Evolutionary conservation across 257 asterid genomes (phyloP).

Genomic region (Nicotiana attenuata): DNA sequence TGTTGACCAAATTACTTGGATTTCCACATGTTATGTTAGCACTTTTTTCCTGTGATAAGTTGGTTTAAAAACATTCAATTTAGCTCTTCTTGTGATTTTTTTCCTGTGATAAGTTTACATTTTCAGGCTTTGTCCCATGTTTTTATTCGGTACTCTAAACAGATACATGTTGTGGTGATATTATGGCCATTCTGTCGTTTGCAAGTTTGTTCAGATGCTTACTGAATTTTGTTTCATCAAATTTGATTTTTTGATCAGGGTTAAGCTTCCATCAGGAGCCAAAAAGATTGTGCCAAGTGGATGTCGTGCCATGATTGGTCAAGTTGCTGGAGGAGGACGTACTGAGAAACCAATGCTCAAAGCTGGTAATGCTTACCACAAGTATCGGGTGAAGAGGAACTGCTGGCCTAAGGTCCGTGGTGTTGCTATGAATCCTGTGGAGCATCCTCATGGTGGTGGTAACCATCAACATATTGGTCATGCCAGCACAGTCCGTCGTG

Average conservation of each 20-base stretch:
- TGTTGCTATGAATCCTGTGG: slow-evolving; percentile 57
- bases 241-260: not conserved
- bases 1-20: not conserved
- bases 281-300: slow-evolving; percentile 22
- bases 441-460: slow-evolving; percentile 78
- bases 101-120: no score
- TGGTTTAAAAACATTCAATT: no score
- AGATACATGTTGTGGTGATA: not conserved
- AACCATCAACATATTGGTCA: slow-evolving; percentile 63
- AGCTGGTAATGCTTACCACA: slow-evolving; percentile 27
- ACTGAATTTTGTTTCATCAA: not conserved
- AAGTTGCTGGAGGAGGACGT: slow-evolving; percentile 27
- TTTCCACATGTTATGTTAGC: not conserved
- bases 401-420: slow-evolving; percentile 28
- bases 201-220: not conserved
- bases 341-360: slow-evolving; percentile 15
- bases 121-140: not conserved
- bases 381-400: slow-evolving; percentile 38
- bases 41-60: not conserved
- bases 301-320: slow-evolving; percentile 19
- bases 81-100: not conserved
- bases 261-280: slow-evolving; percentile 19
- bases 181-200: not conserved
- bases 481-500: slow-evolving; percentile 59
- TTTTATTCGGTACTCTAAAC: not conserved